Evolutionary conservation across 2,329 filamentous ascomycete genomes (phyloP), one percentile per base, ranked within the genome.

Genomic region (Fonsecaea nubica): DNA sequence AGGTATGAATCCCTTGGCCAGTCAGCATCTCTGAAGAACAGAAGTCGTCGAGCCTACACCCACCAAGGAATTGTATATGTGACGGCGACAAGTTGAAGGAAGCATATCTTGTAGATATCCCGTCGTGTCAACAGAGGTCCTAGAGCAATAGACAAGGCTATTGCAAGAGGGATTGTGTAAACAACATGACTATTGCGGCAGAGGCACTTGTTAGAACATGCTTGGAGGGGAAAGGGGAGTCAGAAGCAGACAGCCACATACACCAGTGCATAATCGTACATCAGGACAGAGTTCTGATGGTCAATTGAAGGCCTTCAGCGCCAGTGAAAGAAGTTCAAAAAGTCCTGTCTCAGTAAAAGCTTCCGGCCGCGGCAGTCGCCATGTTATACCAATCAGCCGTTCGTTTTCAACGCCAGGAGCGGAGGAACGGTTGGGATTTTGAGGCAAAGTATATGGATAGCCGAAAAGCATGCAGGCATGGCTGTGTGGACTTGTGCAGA

Each of bases 51-150:
- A 18, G 18, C 21, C 33, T 18, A 25, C 36, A 61, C 66, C 15
- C 62, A 72, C 90, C 90, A 93, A 36, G 90, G 90, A 32, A 89
- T 87, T 0, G 90, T 92, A 3, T 89, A 85, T 32, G 83, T 73
- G 56, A 92, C 87, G 21, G 90, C 89, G 69, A 91, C 82, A 80
- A 84, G 62, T 73, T 90, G 81, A 58, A 92, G 79, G 69, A 87
- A 88, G 36, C 78, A 71, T 61, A 89, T 84, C 74, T 89, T 89
- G 77, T 87, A 89, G 45, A 86, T 73, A 74, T 91, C 89, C 63
- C 88, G 79, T 40, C 80, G 82, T 21, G 86, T 89, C 62, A 87
- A 82, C 40, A 92, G 81, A 2, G 89, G 89, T 54, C 81, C 83
- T 69, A 87, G 85, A 56, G 90, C 76, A 50, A 85, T 71, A 15